Conservation (phyloP, 805 yeast species). For the Candida koratica region DNA sequence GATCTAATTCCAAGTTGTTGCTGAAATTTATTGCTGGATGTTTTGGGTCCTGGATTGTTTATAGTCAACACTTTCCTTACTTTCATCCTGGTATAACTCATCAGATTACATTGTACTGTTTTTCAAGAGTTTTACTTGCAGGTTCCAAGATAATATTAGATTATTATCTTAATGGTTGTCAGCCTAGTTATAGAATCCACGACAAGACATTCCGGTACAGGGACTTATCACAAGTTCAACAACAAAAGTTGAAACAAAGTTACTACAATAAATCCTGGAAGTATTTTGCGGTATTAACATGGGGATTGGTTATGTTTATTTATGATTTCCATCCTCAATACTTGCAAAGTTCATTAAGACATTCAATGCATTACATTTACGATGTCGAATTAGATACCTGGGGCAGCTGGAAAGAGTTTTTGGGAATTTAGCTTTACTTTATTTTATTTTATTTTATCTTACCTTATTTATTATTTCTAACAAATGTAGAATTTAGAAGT, state of each 20-base stretch:
- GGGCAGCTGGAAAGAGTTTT: constrained; percentile 43
- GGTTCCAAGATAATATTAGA: constrained; percentile 50
- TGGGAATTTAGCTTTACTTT: constrained; percentile 25
- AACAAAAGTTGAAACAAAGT: constrained; percentile 26
- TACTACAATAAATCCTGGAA: constrained; percentile 48
- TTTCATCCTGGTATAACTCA: constrained; percentile 54
- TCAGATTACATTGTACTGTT: constrained; percentile 70
- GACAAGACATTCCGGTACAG: constrained; percentile 9
- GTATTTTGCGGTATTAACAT: constrained; percentile 55
- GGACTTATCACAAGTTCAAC: constrained; percentile 31
- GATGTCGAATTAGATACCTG: constrained; percentile 53
- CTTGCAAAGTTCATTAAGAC: constrained; percentile 61
- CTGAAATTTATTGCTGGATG: constrained; percentile 38
- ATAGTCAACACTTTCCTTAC: constrained; percentile 41
- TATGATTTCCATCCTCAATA: constrained; percentile 59
- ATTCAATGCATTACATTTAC: constrained; percentile 68
- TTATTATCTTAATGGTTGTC: constrained; percentile 31
- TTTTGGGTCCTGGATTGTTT: constrained; percentile 41
- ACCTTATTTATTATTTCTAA: too few relatives aligned
- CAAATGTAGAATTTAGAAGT: too few relatives aligned
- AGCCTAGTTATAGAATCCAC: constrained; percentile 22
- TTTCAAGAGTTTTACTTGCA: constrained; percentile 64
- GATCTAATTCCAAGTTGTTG: constrained; percentile 25
- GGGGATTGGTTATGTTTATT: constrained; percentile 74
- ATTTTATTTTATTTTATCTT: neutral